These are phyloP conservation scores for Tetrapyrgos nigripes DNA, from an alignment of 1,284 basidiomycete species.

Conservation along the genomic window DNA sequence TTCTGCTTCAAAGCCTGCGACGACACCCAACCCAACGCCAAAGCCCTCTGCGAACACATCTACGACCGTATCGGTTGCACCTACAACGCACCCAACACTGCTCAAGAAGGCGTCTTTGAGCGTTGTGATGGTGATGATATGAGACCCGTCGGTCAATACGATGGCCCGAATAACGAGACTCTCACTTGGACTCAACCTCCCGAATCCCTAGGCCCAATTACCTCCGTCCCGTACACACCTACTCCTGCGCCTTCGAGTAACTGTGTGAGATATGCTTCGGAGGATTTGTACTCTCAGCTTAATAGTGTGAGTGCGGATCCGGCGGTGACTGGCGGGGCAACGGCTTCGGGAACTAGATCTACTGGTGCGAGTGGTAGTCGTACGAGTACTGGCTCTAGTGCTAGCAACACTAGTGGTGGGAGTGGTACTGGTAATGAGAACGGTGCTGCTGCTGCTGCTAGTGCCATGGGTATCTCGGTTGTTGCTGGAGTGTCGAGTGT, in stretches of 20 bases:
- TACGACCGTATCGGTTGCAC: conserved; percentile 61
- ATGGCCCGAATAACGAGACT: conserved; percentile 40
- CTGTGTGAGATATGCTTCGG: conserved; percentile 50
- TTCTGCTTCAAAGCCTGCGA: conserved; percentile 55
- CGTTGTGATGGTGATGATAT: conserved; percentile 61
- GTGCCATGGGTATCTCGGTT: conserved; percentile 36
- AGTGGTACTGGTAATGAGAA: conserved; percentile 14
- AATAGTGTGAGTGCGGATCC: conserved; percentile 39
- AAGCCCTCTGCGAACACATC: conserved; percentile 53
- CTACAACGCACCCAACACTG: conserved; percentile 60
- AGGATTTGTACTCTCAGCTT: conserved; percentile 50
- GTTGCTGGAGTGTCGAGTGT: conserved; percentile 45
- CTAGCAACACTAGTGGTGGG: conserved; percentile 26
- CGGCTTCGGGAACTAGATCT: conserved; percentile 12
- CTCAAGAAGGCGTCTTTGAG: conserved; percentile 49
- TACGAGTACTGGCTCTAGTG: conserved; percentile 13
- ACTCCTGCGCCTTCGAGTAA: conserved; percentile 62
- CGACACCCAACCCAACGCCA: conserved; percentile 46
- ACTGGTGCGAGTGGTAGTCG: neutral
- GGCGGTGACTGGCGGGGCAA: neutral
- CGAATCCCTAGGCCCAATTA: conserved; percentile 61
- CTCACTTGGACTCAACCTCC: conserved; percentile 59
- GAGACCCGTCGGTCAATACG: conserved; percentile 60
- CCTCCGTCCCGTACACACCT: conserved; percentile 66
- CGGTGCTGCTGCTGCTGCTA: conserved; percentile 24